Percentiles rank a stretch among this genome's conserved stretches.
These are phyloP conservation scores for Zygotorulaspora sp. DNA, from an alignment of 805 yeast genomes.

Conservation along the genomic window DNA sequence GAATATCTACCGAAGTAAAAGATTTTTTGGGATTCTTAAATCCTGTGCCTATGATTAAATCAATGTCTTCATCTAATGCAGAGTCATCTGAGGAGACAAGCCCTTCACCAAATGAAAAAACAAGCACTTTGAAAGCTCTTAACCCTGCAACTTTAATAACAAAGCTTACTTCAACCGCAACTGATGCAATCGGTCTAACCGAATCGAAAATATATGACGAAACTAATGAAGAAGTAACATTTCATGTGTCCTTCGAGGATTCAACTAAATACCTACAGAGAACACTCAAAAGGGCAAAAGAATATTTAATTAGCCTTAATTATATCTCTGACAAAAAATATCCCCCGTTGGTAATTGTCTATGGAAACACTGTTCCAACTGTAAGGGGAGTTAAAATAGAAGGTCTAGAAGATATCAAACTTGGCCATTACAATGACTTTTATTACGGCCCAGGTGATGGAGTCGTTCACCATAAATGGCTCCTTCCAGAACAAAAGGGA, in stretches of 20 bases:
- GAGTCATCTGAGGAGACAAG: neutral
- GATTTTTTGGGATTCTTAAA: conserved; percentile 14
- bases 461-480: conserved; percentile 76
- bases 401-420: conserved; percentile 55
- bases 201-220: conserved; percentile 7
- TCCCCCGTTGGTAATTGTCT: conserved; percentile 82
- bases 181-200: conserved; percentile 9
- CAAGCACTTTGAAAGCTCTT: conserved; percentile 5
- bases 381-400: conserved; percentile 73
- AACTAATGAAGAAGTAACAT: conserved; percentile 13
- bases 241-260: conserved; percentile 41
- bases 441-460: conserved; percentile 92
- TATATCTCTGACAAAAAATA: conserved; percentile 50
- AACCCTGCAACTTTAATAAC: conserved; percentile 11
- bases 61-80: conserved; percentile 8
- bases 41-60: conserved; percentile 14
- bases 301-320: conserved; percentile 52
- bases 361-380: conserved; percentile 79
- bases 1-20: conserved; percentile 12
- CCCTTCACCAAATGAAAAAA: neutral
- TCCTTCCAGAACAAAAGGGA: conserved; percentile 73
- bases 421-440: conserved; percentile 71
- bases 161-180: conserved; percentile 7
- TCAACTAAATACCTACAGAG: conserved; percentile 60
- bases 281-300: conserved; percentile 55